A percentile compares a stretch with the other conserved stretches of the same genome.
Evolutionary conservation across 306 rosid species (phyloP).

Genomic region (Cicer cuneatum): DNA sequence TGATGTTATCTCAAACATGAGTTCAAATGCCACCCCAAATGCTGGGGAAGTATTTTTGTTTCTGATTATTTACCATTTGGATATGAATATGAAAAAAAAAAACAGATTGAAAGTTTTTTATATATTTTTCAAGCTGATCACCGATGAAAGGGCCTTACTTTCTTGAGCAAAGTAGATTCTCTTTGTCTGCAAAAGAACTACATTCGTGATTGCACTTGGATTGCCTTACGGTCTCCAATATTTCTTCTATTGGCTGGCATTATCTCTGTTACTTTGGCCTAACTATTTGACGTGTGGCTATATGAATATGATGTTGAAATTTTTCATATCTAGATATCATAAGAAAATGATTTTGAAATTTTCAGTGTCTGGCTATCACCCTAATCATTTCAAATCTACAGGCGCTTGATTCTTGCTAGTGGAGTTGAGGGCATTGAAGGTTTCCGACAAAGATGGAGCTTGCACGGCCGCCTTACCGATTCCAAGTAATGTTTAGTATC

Average conservation of each 20-base stretch:
- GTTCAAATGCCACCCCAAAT: neutral
- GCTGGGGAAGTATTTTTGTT: conserved; percentile 28
- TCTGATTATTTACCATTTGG: neutral
- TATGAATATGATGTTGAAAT: conserved; percentile 24
- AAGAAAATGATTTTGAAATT: neutral
- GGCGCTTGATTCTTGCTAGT: conserved; percentile 95
- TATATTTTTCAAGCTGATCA: conserved; percentile 11
- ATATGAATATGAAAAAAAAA: no score
- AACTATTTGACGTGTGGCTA: conserved; percentile 16
- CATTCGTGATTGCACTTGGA: conserved; percentile 4
- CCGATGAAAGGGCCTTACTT: conserved; percentile 19
- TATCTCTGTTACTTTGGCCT: conserved; percentile 19
- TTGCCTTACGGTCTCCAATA: conserved; percentile 24
- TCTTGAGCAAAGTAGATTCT: conserved; percentile 16
- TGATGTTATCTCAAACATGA: conserved; percentile 3
- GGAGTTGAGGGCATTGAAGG: conserved; percentile 87
- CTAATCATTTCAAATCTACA: conserved; percentile 45
- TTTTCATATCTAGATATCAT: neutral
- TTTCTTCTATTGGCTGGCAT: conserved; percentile 12
- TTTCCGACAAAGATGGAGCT: conserved; percentile 93
- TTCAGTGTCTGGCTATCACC: conserved; percentile 20
- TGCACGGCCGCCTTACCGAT: conserved; percentile 86
- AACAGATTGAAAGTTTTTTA: neutral
- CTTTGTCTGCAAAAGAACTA: conserved; percentile 14
- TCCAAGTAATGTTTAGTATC: conserved; percentile 63